Conservation (phyloP, 768 basidiomycete species). For the Russula sp. region DNA sequence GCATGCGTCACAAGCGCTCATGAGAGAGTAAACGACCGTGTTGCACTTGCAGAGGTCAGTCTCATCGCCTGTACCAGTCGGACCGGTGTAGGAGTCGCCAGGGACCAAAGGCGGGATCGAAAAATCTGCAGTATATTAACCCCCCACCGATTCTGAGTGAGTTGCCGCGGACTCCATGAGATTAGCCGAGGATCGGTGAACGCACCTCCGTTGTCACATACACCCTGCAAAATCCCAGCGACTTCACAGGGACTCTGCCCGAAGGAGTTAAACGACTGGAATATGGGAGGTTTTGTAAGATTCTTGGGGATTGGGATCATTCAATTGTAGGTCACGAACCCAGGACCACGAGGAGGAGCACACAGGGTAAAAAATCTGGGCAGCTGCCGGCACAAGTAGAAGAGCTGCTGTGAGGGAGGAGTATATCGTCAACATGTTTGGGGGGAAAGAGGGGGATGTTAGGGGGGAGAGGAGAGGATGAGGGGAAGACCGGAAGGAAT, state of each 20-base stretch:
- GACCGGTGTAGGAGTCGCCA: conserved; percentile 15
- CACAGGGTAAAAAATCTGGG: not conserved
- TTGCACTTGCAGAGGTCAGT: conserved; percentile 37
- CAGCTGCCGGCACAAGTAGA: not conserved
- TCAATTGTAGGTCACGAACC: not conserved
- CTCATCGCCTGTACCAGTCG: conserved; percentile 30
- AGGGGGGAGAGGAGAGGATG: not conserved
- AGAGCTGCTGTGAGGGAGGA: not conserved
- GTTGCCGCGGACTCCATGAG: not conserved
- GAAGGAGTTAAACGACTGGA: conserved; percentile 20
- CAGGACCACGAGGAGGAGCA: conserved; percentile 9
- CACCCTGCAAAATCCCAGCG: conserved; percentile 11
- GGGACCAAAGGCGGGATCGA: not conserved
- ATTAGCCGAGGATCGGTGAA: not conserved
- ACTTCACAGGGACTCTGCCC: conserved; percentile 12
- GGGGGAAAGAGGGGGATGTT: too few relatives aligned
- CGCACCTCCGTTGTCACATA: conserved; percentile 19
- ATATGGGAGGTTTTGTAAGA: not conserved
- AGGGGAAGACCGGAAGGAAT: not conserved
- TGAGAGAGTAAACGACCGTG: conserved; percentile 38
- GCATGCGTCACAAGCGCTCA: conserved; percentile 40
- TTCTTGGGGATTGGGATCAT: not conserved
- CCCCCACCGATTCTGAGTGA: not conserved
- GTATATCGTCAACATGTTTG: conserved; percentile 1
- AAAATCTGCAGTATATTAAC: not conserved